phyloP scores from a whole-genome alignment of 164 flowering plant genomes.

The Nymphaea colorata region DNA sequence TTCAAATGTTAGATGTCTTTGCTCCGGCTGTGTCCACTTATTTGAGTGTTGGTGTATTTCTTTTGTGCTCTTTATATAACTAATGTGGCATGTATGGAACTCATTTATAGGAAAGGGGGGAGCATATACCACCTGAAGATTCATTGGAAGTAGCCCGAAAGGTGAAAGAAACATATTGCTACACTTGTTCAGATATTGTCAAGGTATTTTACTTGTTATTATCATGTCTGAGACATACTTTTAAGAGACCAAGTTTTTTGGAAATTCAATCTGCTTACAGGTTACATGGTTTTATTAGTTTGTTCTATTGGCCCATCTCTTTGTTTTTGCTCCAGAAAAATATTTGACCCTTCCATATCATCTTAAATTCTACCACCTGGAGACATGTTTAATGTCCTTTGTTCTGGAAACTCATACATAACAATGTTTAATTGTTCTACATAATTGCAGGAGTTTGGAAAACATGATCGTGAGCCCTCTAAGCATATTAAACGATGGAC shows the following conservation, averaged over 20 bases:
- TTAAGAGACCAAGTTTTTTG: background rate
- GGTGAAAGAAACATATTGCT: slow-evolving; percentile 91
- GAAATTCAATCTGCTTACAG: background rate
- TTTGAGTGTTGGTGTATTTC: background rate
- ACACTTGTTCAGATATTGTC: slow-evolving; percentile 91
- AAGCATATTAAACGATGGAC: slow-evolving; percentile 93
- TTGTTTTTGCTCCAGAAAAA: background rate
- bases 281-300: no score
- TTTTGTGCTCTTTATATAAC: no score
- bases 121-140: slow-evolving; percentile 91
- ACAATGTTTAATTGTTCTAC: background rate
- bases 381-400: background rate
- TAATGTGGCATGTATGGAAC: background rate
- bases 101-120: slow-evolving; percentile 90
- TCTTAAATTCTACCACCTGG: background rate
- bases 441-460: slow-evolving; percentile 66
- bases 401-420: background rate
- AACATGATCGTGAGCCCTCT: slow-evolving; percentile 89
- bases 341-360: background rate
- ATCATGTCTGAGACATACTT: background rate
- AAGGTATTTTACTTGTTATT: slow-evolving; percentile 38
- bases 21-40: no score
- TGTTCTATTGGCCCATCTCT: background rate
- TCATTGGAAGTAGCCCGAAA: slow-evolving; percentile 95
- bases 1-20: no score